Conservation (phyloP, 768 basidiomycete genomes). For the Mycena amicta region DNA sequence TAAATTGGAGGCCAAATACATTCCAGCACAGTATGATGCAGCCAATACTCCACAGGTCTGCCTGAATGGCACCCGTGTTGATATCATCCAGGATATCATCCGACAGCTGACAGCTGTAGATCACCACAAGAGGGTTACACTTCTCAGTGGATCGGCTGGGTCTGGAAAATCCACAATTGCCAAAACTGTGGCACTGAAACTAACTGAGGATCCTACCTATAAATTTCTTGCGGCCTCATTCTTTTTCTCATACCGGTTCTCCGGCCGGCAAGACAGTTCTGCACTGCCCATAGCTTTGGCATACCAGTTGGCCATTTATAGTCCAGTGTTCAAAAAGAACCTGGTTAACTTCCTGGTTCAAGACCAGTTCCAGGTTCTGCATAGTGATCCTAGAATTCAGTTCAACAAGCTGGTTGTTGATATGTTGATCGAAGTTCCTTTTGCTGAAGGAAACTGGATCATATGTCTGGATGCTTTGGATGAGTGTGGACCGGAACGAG, state of each 20-base stretch:
- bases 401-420: constrained; percentile 7
- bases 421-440: not conserved
- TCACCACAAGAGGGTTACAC: not conserved
- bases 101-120: not conserved
- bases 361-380: not conserved
- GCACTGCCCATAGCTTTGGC: constrained; percentile 1
- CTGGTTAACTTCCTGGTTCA: not conserved
- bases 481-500: constrained; percentile 7
- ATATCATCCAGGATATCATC: constrained; percentile 1
- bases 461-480: constrained; percentile 1
- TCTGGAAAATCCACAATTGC: constrained; percentile 10
- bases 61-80: constrained; percentile 3
- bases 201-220: not conserved
- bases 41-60: not conserved
- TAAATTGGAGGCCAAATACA: not conserved
- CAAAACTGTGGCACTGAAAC: constrained; percentile 2
- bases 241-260: constrained; percentile 6
- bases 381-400: not conserved
- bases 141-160: constrained; percentile 4
- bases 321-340: not conserved
- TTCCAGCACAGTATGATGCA: not conserved
- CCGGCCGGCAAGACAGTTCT: not conserved
- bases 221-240: constrained; percentile 6
- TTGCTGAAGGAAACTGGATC: not conserved
- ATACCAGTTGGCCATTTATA: constrained; percentile 2